Percentiles rank a stretch among this genome's conserved stretches.
phyloP scores from a whole-genome alignment of 139 green algal species.

The Diplosphaera chodatii region DNA sequence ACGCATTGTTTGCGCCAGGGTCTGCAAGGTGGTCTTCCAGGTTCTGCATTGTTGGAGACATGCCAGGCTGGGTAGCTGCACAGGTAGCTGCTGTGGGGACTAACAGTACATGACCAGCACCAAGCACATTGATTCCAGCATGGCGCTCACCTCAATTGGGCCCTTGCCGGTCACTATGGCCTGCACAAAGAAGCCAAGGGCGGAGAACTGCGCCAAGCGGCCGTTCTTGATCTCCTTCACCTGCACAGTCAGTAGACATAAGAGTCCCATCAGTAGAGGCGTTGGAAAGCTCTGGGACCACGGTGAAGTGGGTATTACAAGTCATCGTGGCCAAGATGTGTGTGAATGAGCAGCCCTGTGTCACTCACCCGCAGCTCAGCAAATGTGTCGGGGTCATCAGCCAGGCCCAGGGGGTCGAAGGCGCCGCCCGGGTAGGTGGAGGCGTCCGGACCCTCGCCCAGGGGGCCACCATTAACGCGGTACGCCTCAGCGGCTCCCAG shows the following conservation, averaged over 20 bases:
- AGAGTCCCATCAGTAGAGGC: no score
- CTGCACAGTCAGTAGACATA: no score
- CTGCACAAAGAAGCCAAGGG: conserved; percentile 74
- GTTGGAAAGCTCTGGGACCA: no score
- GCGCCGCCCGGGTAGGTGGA: conserved; percentile 85
- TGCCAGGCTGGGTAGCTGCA: no score
- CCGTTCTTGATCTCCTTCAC: conserved; percentile 95
- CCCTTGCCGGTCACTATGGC: conserved; percentile 68
- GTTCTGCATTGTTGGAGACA: no score
- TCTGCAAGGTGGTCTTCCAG: neutral
- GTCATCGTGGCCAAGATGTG: no score
- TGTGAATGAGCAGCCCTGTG: no score
- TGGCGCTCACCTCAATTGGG: conserved; percentile 35
- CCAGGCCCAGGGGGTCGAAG: conserved; percentile 93
- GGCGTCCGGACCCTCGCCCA: conserved; percentile 60
- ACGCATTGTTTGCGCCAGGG: neutral
- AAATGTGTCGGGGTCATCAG: conserved; percentile 78
- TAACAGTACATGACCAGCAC: neutral
- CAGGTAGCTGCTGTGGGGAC: neutral
- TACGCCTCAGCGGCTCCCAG: conserved; percentile 91
- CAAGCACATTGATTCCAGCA: no score
- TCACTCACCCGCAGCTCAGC: conserved; percentile 37
- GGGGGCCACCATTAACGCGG: conserved; percentile 86
- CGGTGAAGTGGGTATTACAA: no score
- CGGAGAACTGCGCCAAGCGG: conserved; percentile 82